Percentiles rank a stretch among this genome's conserved stretches.
Evolutionary conservation across 805 yeast species (phyloP).

Genomic region (Monosporozyma aquatica): DNA sequence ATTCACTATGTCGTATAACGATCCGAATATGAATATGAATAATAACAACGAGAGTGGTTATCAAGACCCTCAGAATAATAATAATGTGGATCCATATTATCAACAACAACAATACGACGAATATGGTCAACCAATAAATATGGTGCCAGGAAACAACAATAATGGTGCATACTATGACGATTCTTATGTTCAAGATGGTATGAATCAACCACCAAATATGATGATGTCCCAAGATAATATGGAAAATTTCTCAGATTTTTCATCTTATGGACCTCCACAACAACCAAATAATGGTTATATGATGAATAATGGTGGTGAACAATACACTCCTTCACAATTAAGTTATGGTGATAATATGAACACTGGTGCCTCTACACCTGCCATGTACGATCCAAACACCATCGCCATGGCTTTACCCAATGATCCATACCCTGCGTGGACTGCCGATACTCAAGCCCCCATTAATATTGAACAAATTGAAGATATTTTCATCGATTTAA

Average conservation of each 20-base stretch:
- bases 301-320: constrained; percentile 37
- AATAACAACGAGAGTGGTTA: neutral
- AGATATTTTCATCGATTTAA: constrained; percentile 73
- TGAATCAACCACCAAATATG: constrained; percentile 30
- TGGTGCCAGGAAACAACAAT: constrained; percentile 17
- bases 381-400: constrained; percentile 54
- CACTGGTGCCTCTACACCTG: constrained; percentile 93
- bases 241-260: constrained; percentile 60
- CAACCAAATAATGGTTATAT: constrained; percentile 40
- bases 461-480: constrained; percentile 77
- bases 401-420: constrained; percentile 64
- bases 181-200: neutral
- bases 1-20: constrained; percentile 22
- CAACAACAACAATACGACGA: constrained; percentile 6
- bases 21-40: constrained; percentile 8
- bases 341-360: constrained; percentile 52
- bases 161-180: neutral
- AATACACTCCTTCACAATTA: constrained; percentile 79
- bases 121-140: constrained; percentile 29
- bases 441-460: constrained; percentile 89
- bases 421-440: constrained; percentile 99
- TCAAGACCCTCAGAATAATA: neutral
- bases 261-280: constrained; percentile 48
- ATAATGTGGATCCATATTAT: neutral
- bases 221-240: constrained; percentile 34